Conservation (phyloP, 352 stramenopile species). For the Globisporangium cederbergense region DNA sequence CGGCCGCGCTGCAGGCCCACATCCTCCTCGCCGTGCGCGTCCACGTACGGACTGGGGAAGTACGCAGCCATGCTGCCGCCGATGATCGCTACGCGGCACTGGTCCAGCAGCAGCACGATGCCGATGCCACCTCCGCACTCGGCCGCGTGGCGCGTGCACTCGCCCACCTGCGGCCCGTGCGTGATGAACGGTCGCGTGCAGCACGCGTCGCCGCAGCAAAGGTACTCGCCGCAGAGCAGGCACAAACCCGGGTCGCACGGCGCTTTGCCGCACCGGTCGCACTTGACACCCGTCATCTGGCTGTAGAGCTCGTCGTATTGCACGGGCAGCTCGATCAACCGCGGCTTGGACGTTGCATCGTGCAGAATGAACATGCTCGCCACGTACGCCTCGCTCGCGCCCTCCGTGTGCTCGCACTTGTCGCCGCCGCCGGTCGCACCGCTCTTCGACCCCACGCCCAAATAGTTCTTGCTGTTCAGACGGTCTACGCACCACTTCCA, state of each 20-base stretch:
- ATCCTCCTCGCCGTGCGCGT: constrained; percentile 84
- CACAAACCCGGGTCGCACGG: constrained; percentile 76
- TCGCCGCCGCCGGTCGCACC: constrained; percentile 26
- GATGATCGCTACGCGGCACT: constrained; percentile 81
- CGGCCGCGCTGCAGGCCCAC: constrained; percentile 74
- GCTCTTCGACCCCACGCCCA: constrained; percentile 57
- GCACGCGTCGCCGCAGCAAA: constrained; percentile 84
- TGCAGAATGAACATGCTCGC: constrained; percentile 88
- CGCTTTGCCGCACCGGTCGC: constrained; percentile 58
- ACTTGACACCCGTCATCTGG: constrained; percentile 62
- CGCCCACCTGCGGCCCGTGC: constrained; percentile 69
- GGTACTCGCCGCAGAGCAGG: constrained; percentile 78
- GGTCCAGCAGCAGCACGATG: constrained; percentile 79
- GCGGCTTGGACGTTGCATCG: constrained; percentile 49
- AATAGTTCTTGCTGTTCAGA: constrained; percentile 69
- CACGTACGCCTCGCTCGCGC: constrained; percentile 80
- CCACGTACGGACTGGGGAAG: constrained; percentile 84
- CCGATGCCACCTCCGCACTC: constrained; percentile 85
- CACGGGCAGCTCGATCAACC: constrained; percentile 72
- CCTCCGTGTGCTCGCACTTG: constrained; percentile 84
- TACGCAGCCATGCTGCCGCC: constrained; percentile 84
- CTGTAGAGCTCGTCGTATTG: constrained; percentile 88
- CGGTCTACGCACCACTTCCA: constrained; percentile 87
- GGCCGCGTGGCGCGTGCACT: constrained; percentile 81
- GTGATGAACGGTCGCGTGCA: constrained; percentile 77